Evolutionary conservation across 192 early-diverging fungal species (phyloP), one percentile per base, ranked within the genome.

Genomic region (Pilaira anomala): DNA sequence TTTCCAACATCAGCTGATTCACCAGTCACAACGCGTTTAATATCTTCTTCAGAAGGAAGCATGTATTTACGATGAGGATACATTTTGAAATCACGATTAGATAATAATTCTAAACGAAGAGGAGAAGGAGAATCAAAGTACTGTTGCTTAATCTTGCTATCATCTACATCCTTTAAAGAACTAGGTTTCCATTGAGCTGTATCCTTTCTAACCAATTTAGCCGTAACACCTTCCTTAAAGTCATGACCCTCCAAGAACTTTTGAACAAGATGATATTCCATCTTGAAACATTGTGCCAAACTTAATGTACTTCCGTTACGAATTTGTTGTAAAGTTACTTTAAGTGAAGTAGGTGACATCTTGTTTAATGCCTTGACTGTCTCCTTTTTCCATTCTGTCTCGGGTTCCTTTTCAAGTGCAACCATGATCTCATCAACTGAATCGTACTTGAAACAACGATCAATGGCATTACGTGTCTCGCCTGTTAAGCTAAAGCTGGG

Each of bases 191-290:
- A 99, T 56, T 81, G 41, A 3, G 94, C 83, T 4, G 68, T 61
- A 19, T 76, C 65, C 60, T 93, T 92, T 62, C 85, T 77, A 40
- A 96, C 77, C 62, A 99, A 78, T 26, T 80, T 71, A 14, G 90
- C 86, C 13, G 69, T 88, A 0, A 98, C 94, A 13, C 97, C 96
- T 81, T 95, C 93, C 44, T 80, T 68, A 67, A 99, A 94, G 70
- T 99, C 96, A 48, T 84, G 85, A 1, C 79, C 85, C 12, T 49
- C 52, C 21, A 98, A 75, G 46, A 91, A 91, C 63, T 85, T 83
- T 65, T 90, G 87, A 9, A 83, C 91, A 52, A 97, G 74, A 7
- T 79, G 79, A 65, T 89, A 91, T 74, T 99, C 97, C 83, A 93
- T 85, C 46, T 81, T 66, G 73, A 98, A 92, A 56, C 92, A 93